Evolutionary conservation across 2,329 filamentous ascomycete genomes (phyloP), one percentile per base, ranked within the genome.

Genomic region (Cryphonectria carpinicola): DNA sequence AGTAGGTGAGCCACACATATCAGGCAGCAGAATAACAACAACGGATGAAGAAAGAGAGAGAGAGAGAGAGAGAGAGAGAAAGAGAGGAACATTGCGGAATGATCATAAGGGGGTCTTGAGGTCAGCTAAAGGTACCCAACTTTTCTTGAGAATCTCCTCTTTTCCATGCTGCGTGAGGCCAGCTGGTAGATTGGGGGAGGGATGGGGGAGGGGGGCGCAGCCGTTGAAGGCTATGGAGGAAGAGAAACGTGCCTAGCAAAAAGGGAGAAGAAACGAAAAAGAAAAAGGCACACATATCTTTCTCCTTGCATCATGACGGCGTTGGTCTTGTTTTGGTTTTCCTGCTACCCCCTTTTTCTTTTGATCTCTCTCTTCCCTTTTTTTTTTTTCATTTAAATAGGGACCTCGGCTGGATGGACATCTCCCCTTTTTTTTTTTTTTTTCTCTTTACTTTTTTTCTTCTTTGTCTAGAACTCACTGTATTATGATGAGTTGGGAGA

Each of bases 281-380:
- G 46, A 49, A 11, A 46, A 43, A 41, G 62, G 54, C 66, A 58
- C n/a, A 37, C 22, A 22, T 58, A n/a, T 62, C 35, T 58, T 14
- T 58, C 41, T 60, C 64, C 52, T 61, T 54, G 66, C 61, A 71
- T 71, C 32, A 61, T 65, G 63, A 46, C 46, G 69, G 69, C 69
- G 69, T 71, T 71, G 13, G 69, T 61, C 58, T 39, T 61, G 58
- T 8, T 65, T 65, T 49, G 32, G 37, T 41, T 11, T 66, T 43
- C 13, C n/a, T 49, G 11, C 35, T 35, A 3, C 10, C n/a, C 66
- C 52, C 19, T 32, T n/a, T n/a, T 46, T 60, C 19, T 19, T 2
- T 35, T 19, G 46, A 71, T 71, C 62, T 65, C 66, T 61, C 58
- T 62, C 10, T 69, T 41, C 25, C n/a, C n/a, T n/a, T n/a, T n/a